A percentile compares a stretch with the other conserved stretches of the same genome.
Conservation (phyloP, 2,329 filamentous ascomycete genomes). For the Parastagonospora nodorum region DNA sequence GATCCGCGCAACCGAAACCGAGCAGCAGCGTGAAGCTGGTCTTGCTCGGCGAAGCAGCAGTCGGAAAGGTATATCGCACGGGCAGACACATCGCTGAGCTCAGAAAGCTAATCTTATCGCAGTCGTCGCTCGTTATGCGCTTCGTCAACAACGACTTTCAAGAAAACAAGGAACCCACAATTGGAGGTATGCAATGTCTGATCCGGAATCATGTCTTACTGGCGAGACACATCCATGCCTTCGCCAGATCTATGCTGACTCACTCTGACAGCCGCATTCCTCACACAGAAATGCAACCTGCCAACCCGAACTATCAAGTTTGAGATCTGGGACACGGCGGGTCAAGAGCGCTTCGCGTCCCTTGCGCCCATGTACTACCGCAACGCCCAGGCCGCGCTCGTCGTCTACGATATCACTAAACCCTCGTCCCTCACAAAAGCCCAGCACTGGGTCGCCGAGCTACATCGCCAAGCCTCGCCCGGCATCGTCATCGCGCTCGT, state of each 20-base stretch:
- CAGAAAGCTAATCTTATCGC: constrained; percentile 1
- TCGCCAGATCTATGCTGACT: constrained; percentile 6
- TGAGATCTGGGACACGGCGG: constrained; percentile 94
- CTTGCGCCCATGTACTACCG: constrained; percentile 99
- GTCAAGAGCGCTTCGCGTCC: constrained; percentile 95
- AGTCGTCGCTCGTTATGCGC: constrained; percentile 96
- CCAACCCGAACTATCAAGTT: constrained; percentile 76
- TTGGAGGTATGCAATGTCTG: constrained; percentile 72
- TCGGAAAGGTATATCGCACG: constrained; percentile 79
- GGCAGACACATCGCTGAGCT: neutral
- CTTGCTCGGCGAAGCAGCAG: constrained; percentile 93
- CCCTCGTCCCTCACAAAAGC: constrained; percentile 94
- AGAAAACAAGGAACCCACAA: constrained; percentile 99
- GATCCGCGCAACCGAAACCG: constrained; percentile 76
- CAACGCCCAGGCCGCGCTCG: constrained; percentile 95
- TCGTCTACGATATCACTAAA: constrained; percentile 98
- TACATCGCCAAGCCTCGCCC: constrained; percentile 93
- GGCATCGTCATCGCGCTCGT: constrained; percentile 97
- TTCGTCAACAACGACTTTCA: constrained; percentile 99
- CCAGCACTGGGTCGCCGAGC: constrained; percentile 97
- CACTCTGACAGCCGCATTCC: constrained; percentile 75
- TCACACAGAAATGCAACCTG: constrained; percentile 98
- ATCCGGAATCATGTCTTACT: neutral
- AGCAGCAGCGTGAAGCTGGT: constrained; percentile 99
- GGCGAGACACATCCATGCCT: neutral